phyloP scores from a whole-genome alignment of 371 early-diverging fungal species.

The Mucor lusitanicus region DNA sequence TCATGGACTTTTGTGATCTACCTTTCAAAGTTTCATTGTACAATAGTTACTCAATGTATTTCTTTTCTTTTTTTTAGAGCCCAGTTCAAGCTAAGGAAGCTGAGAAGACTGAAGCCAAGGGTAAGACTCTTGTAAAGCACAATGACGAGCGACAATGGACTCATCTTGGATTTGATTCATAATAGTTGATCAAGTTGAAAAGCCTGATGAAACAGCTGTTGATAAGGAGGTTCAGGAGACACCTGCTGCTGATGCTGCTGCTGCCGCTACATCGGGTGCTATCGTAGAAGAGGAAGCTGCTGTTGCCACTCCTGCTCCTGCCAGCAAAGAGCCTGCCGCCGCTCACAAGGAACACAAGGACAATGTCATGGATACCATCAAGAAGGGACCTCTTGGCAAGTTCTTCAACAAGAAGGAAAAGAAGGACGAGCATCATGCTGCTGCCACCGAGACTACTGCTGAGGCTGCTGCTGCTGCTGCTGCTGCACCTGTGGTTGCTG shows the following conservation, averaged over 20 bases:
- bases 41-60: background rate
- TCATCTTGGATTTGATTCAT: background rate
- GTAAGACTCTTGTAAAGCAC: background rate
- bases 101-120: background rate
- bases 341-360: conserved; percentile 28
- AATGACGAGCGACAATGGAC: background rate
- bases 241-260: conserved; percentile 1
- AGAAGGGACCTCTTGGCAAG: conserved; percentile 39
- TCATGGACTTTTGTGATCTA: conserved; percentile 16
- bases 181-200: conserved; percentile 14
- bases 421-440: conserved; percentile 19
- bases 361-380: conserved; percentile 41
- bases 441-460: conserved; percentile 3
- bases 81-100: conserved; percentile 9
- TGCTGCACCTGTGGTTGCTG: conserved; percentile 11
- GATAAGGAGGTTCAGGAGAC: conserved; percentile 10
- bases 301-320: background rate
- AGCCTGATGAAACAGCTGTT: conserved; percentile 5
- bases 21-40: conserved; percentile 8
- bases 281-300: conserved; percentile 9
- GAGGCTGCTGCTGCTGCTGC: too few species aligned
- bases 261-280: conserved; percentile 7
- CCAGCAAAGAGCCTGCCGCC: background rate
- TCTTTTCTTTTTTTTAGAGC: conserved; percentile 16
- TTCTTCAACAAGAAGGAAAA: conserved; percentile 40